phyloP scores from a whole-genome alignment of 129 eudicot genomes.

The Gnaphalium uliginosum region DNA sequence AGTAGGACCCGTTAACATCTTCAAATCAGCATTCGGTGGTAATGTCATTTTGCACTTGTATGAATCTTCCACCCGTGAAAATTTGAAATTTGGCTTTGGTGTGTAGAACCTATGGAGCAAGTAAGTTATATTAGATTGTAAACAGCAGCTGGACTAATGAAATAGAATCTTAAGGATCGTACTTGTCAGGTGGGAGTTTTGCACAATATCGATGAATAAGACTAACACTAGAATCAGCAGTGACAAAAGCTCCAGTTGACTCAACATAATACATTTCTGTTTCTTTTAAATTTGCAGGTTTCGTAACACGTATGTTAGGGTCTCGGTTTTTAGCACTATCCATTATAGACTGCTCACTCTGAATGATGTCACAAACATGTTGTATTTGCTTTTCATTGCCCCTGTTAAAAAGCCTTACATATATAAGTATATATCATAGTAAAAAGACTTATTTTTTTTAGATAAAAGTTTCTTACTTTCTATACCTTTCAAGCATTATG shows the following conservation, averaged over 20 bases:
- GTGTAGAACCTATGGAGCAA: background rate
- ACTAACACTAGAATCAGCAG: slow-evolving; percentile 59
- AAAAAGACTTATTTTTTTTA: background rate
- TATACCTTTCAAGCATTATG: slow-evolving; percentile 73
- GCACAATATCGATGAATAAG: slow-evolving; percentile 57
- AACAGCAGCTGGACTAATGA: too few species aligned
- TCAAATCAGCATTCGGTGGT: slow-evolving; percentile 64
- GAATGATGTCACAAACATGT: slow-evolving; percentile 49
- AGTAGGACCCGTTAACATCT: slow-evolving; percentile 47
- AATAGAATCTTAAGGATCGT: background rate
- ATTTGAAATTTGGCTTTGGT: slow-evolving; percentile 51
- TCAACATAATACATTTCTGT: slow-evolving; percentile 45
- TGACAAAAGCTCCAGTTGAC: slow-evolving; percentile 71
- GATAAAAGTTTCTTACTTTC: background rate
- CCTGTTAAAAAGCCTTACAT: slow-evolving; percentile 38
- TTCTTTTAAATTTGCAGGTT: slow-evolving; percentile 42
- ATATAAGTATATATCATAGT: too few species aligned
- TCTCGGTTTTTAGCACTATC: slow-evolving; percentile 48
- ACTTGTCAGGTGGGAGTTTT: slow-evolving; percentile 64
- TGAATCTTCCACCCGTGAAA: slow-evolving; percentile 32
- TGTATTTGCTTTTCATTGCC: slow-evolving; percentile 66
- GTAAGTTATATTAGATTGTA: too few species aligned
- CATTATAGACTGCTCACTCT: slow-evolving; percentile 52
- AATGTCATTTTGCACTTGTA: slow-evolving; percentile 49
- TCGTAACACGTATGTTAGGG: slow-evolving; percentile 27